Conservation (phyloP, 2,329 filamentous ascomycete species). For the Amesomyces nigricolor region DNA sequence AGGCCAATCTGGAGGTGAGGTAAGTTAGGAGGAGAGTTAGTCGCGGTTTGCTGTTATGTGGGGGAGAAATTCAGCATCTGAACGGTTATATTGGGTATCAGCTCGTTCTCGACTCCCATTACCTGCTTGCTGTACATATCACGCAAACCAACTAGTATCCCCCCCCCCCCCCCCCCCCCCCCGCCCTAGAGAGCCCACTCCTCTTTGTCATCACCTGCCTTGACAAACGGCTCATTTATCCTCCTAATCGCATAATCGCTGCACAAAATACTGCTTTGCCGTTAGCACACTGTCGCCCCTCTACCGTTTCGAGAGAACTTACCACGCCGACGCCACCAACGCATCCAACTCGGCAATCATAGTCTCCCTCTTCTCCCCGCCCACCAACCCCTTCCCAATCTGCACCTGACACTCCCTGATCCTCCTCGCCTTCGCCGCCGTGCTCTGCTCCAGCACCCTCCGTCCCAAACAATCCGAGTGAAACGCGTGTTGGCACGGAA, state of each 20-base stretch:
- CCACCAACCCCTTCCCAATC: slow-evolving; percentile 69
- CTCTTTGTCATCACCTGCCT: slow-evolving; percentile 61
- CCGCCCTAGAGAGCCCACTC: slow-evolving; percentile 61
- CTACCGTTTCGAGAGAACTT: slow-evolving; percentile 31
- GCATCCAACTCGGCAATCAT: slow-evolving; percentile 85
- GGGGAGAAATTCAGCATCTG: too few species aligned
- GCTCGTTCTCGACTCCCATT: neutral
- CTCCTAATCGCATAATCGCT: slow-evolving; percentile 91
- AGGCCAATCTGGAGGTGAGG: neutral
- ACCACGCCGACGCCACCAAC: slow-evolving; percentile 88
- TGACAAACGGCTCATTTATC: slow-evolving; percentile 89
- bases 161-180: too few species aligned
- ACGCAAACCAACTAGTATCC: neutral
- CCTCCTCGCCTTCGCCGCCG: slow-evolving; percentile 66
- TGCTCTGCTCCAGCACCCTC: slow-evolving; percentile 76
- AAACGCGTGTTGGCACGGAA: slow-evolving; percentile 96
- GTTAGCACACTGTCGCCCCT: slow-evolving; percentile 1
- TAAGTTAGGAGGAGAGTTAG: neutral
- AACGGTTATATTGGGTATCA: slow-evolving; percentile 11
- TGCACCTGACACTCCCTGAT: slow-evolving; percentile 83
- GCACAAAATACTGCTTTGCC: slow-evolving; percentile 67
- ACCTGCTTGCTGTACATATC: neutral
- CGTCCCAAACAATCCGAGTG: slow-evolving; percentile 90
- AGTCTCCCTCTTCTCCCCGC: slow-evolving; percentile 67
- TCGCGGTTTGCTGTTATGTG: too few species aligned